Evolutionary conservation across 1,139 yeast genomes (phyloP).

Genomic region (Meyerozyma smithsonii): DNA sequence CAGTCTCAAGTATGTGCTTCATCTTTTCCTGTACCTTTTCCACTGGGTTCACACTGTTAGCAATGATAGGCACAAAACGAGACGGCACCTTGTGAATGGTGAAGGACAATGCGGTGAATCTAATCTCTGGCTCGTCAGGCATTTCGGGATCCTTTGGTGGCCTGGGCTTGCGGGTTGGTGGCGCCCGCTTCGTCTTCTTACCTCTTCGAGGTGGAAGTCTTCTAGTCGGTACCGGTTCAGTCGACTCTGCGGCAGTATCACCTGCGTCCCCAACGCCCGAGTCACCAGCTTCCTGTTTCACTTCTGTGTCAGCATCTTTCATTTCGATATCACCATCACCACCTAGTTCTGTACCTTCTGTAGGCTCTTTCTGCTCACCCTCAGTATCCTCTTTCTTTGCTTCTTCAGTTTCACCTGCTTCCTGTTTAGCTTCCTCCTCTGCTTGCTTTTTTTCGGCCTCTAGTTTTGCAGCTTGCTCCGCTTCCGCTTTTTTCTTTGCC

Average conservation of each 20-base stretch:
- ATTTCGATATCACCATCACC: not conserved
- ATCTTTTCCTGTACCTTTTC: conserved; percentile 56
- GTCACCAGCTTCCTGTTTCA: conserved; percentile 4
- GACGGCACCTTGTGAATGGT: conserved; percentile 59
- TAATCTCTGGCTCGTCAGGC: conserved; percentile 38
- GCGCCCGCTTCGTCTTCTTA: conserved; percentile 18
- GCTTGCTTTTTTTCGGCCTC: conserved; percentile 12
- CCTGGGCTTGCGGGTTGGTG: conserved; percentile 17
- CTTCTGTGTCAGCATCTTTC: conserved; percentile 2
- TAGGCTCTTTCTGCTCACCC: conserved; percentile 12
- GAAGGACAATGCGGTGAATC: conserved; percentile 62
- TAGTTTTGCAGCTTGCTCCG: conserved; percentile 19
- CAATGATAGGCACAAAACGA: conserved; percentile 63
- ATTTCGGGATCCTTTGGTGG: conserved; percentile 19
- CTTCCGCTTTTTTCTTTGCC: conserved; percentile 18
- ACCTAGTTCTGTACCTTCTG: no score
- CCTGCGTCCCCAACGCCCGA: conserved; percentile 5
- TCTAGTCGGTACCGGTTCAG: conserved; percentile 12
- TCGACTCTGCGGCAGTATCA: conserved; percentile 4
- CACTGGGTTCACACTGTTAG: conserved; percentile 59
- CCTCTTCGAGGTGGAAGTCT: conserved; percentile 18
- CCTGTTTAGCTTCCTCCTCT: conserved; percentile 10
- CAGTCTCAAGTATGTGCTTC: conserved; percentile 56
- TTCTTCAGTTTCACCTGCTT: not conserved
- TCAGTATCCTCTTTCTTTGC: conserved; percentile 5